Base-by-base conservation (phyloP, 345 rosid species). In the Camelina sativa region DNA sequence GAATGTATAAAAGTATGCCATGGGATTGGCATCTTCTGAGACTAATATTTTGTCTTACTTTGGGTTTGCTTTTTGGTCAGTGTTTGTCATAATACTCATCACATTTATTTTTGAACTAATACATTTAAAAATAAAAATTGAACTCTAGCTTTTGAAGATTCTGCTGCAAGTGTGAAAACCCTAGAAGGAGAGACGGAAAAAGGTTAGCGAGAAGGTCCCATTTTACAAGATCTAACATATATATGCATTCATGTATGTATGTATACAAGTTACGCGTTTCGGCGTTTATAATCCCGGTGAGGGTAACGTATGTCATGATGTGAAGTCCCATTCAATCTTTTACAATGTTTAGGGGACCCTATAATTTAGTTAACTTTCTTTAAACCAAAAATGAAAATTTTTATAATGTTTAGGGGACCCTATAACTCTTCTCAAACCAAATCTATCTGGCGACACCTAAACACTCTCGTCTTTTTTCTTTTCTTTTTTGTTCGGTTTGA, bases 131-230 rank as follows among this genome's bases (percentile, higher is more conserved):
- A 34, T 8, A 34, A 0, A 41, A 3, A 22, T 4, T 23, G 8
- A 62, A 54, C 13, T 57, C 13, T 48, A 22, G 37, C 73, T 67
- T 74, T 75, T 8, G 74, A n/a, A 76, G 94, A 87, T 89, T 86
- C 90, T 76, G 25, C 90, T 76, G 25, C 17, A 75, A 50, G 86
- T 84, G 83, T 82, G 90, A 86, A 86, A 78, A 75, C 87, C 71
- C 74, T 54, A 54, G 43, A 11, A 71, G 51, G 74, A 77, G 87
- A 83, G 65, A 75, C 79, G 69, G 79, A 83, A 84, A 80, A 81
- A 81, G 82, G 86, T 80, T 76, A 83, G 73, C 79, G 78, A 76
- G 61, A 62, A 83, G 73, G 84, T 81, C 71, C 58, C 50, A 61
- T 62, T 44, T 61, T 34, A 67, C 47, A 48, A 58, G 1, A 48